phyloP scores from a whole-genome alignment of 768 basidiomycete genomes.

The Russula dissimulans region DNA sequence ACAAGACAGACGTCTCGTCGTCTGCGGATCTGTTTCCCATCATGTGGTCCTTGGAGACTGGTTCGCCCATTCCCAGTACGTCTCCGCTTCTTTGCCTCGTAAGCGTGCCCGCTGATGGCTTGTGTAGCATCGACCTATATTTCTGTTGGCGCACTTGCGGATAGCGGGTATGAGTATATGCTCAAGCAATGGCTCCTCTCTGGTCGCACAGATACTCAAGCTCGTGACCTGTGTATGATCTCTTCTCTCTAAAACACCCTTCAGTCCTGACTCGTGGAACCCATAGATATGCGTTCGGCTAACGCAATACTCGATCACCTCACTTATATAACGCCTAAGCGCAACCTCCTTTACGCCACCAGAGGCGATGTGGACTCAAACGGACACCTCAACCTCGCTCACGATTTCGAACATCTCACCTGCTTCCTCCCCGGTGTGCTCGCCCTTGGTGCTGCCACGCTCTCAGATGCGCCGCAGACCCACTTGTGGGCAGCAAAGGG shows the following conservation, averaged over 20 bases:
- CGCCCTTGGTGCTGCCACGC: constrained; percentile 58
- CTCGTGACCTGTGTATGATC: constrained; percentile 57
- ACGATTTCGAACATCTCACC: constrained; percentile 67
- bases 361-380: constrained; percentile 30
- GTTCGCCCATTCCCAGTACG: constrained; percentile 37
- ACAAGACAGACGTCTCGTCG: constrained; percentile 31
- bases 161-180: constrained; percentile 73
- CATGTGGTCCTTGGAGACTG: constrained; percentile 41
- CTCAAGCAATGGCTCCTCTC: constrained; percentile 69
- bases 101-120: constrained; percentile 22
- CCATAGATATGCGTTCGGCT: constrained; percentile 50
- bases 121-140: constrained; percentile 21
- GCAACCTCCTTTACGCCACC: constrained; percentile 66
- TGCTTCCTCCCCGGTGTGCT: constrained; percentile 75
- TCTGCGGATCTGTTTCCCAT: constrained; percentile 53
- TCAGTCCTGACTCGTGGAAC: background rate
- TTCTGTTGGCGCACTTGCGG: constrained; percentile 58
- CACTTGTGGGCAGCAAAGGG: constrained; percentile 74
- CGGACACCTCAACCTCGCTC: constrained; percentile 23
- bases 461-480: constrained; percentile 46
- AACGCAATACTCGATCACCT: constrained; percentile 53
- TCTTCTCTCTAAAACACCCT: background rate
- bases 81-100: constrained; percentile 9
- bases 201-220: constrained; percentile 49
- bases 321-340: constrained; percentile 55